Percentiles rank a stretch among this genome's conserved stretches.
Conservation (phyloP, 2,329 filamentous ascomycete genomes). For the Microcyclosporella mali region DNA sequence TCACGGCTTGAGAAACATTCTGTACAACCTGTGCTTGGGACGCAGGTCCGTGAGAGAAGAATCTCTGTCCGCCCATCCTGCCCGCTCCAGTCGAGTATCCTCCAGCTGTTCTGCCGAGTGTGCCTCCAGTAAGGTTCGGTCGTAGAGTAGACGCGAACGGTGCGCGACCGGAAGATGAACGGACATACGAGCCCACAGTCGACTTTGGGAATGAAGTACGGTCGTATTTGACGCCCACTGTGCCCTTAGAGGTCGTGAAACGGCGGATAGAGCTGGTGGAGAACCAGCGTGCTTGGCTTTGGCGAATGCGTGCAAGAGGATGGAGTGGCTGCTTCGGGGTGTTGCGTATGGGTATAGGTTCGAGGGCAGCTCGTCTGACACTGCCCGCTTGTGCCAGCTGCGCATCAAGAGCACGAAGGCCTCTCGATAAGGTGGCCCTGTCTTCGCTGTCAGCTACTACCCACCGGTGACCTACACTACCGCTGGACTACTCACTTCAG, state of each 20-base stretch:
- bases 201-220: slow-evolving; percentile 52
- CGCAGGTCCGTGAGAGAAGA: slow-evolving; percentile 84
- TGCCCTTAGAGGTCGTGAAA: slow-evolving; percentile 43
- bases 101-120: slow-evolving; percentile 75
- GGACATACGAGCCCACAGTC: slow-evolving; percentile 50
- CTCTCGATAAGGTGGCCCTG: slow-evolving; percentile 25
- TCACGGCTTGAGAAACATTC: slow-evolving; percentile 88
- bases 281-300: slow-evolving; percentile 59
- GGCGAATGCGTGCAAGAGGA: slow-evolving; percentile 56
- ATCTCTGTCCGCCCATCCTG: slow-evolving; percentile 64
- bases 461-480: not conserved
- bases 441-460: not conserved
- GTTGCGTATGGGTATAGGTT: slow-evolving; percentile 55
- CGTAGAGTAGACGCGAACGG: slow-evolving; percentile 85
- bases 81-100: slow-evolving; percentile 70
- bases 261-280: slow-evolving; percentile 49
- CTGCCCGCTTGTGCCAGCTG: slow-evolving; percentile 34
- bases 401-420: slow-evolving; percentile 25
- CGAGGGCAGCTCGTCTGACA: slow-evolving; percentile 38
- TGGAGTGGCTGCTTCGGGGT: slow-evolving; percentile 54
- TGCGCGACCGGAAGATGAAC: slow-evolving; percentile 63
- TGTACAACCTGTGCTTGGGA: slow-evolving; percentile 84
- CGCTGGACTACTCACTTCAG: slow-evolving; percentile 20
- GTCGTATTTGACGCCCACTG: slow-evolving; percentile 39
- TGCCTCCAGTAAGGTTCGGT: slow-evolving; percentile 85